Conservation (phyloP, 2,329 filamentous ascomycete species). For the Paecilomyces dactylethromorphus region DNA sequence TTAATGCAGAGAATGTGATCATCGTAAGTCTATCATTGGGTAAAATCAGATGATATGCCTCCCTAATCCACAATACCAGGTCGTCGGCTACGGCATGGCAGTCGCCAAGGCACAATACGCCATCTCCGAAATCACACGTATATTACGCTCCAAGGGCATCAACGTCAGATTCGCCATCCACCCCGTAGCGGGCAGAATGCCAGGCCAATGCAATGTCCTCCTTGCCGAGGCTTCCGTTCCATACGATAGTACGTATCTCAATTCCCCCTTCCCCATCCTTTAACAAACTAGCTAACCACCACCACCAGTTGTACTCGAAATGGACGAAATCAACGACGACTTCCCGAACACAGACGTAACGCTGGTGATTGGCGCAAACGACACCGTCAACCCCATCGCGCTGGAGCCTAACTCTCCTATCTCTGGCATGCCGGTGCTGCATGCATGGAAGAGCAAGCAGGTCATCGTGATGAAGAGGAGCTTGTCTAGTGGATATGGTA, state of each 20-base stretch:
- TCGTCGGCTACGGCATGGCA: constrained; percentile 90
- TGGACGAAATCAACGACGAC: constrained; percentile 95
- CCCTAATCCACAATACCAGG: constrained; percentile 10
- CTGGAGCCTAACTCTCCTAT: constrained; percentile 77
- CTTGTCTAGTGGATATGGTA: constrained; percentile 80
- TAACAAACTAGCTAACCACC: constrained; percentile 9
- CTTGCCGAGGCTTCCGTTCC: constrained; percentile 82
- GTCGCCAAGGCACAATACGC: constrained; percentile 91
- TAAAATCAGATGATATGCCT: neutral
- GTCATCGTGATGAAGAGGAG: constrained; percentile 91
- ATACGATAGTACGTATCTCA: constrained; percentile 59
- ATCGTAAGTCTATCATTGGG: constrained; percentile 45
- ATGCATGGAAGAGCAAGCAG: constrained; percentile 91
- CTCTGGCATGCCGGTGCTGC: constrained; percentile 85
- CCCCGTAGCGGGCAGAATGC: constrained; percentile 86
- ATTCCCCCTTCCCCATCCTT: neutral
- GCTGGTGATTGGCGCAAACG: constrained; percentile 84
- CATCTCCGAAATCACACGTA: constrained; percentile 71
- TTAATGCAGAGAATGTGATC: constrained; percentile 75
- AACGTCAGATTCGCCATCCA: constrained; percentile 87
- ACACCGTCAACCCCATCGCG: constrained; percentile 87
- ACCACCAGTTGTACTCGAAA: constrained; percentile 66
- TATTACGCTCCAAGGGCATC: constrained; percentile 67
- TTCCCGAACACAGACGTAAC: constrained; percentile 80
- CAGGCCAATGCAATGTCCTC: constrained; percentile 85